A percentile compares a stretch with the other conserved stretches of the same genome.
phyloP scores from a whole-genome alignment of 768 basidiomycete species.

The Xerocomellus amylosporus region DNA sequence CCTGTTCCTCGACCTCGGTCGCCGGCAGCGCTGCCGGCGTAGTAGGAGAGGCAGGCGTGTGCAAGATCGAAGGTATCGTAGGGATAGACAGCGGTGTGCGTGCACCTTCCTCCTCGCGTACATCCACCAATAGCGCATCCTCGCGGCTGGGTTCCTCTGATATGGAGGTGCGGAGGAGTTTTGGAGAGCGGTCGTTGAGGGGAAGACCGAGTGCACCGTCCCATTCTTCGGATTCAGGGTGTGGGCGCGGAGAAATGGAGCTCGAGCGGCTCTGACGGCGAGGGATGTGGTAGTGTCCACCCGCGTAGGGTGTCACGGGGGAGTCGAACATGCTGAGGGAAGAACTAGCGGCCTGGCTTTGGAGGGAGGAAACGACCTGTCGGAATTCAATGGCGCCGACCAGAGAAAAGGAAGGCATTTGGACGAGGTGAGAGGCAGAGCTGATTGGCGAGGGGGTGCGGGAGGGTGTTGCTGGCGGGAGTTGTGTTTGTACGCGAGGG shows the following conservation, averaged over 20 bases:
- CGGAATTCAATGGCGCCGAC: slow-evolving; percentile 96
- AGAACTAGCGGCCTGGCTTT: slow-evolving; percentile 59
- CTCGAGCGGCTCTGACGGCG: slow-evolving; percentile 27
- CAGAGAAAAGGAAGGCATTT: slow-evolving; percentile 84
- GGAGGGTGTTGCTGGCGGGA: slow-evolving; percentile 40
- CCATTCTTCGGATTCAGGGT: slow-evolving; percentile 44
- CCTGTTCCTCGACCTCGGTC: slow-evolving; percentile 44
- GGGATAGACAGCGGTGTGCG: slow-evolving; percentile 24
- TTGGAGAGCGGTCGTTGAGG: slow-evolving; percentile 49
- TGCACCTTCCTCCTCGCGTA: slow-evolving; percentile 12
- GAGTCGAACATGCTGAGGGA: slow-evolving; percentile 66
- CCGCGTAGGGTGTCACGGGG: slow-evolving; percentile 66
- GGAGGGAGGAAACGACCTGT: slow-evolving; percentile 80
- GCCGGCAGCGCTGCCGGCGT: slow-evolving; percentile 36
- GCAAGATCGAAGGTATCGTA: slow-evolving; percentile 54
- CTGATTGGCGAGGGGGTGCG: slow-evolving; percentile 52
- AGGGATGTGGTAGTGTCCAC: slow-evolving; percentile 65
- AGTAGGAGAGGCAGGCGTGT: slow-evolving; percentile 46
- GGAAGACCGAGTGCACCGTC: slow-evolving; percentile 50
- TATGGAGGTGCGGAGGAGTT: slow-evolving; percentile 32
- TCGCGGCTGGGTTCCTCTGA: slow-evolving; percentile 14
- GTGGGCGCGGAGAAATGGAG: slow-evolving; percentile 31
- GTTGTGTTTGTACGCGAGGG: slow-evolving; percentile 39
- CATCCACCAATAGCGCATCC: neutral
- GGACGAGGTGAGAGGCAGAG: slow-evolving; percentile 37